Evolutionary conservation across 2,329 filamentous ascomycete genomes (phyloP), one percentile per base, ranked within the genome.

Genomic region (Bipolaris bicolor): DNA sequence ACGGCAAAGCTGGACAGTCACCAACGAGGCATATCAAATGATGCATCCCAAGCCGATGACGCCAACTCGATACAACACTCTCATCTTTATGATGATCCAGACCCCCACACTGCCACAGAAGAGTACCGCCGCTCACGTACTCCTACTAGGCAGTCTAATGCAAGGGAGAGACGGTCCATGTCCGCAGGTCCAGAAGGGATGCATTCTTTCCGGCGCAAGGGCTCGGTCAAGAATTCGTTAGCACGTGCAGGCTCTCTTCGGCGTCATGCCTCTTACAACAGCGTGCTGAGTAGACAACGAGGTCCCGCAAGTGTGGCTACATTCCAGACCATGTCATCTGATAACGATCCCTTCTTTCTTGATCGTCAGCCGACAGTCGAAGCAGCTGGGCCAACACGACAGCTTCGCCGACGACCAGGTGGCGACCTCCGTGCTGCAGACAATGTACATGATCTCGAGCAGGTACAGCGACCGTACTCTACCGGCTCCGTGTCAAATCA

Each of bases 291-390:
- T 11, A 79, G 78, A 11, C 81, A 78, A 22, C 81, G 81, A 9
- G 84, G 82, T 0, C 75, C 84, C 7, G 81, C 79, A 49, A 90
- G 87, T 67, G 85, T 89, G 52, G 86, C 88, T 68, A 86, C 85
- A 3, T 72, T 74, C 34, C 69, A 69, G 52, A 76, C 71, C 4
- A 76, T 76, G 70, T 79, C 77, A 10, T 80, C 78, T 1, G 67
- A 74, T 33, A 75, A 77, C 31, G 75, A 79, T 49, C 76, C 78
- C 0, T 75, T 77, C 45, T 73, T 70, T 46, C 63, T 78, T 3
- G 76, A 80, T 33, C 73, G 57, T 47, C 70, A 64, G 40, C 71
- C 55, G 54, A 62, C 49, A 55, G 69, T 54, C 39, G 58, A 62
- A 41, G 43, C 67, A 11, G 57, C 58, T 16, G 63, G 58, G 22